These are phyloP conservation scores for Cyclotella cryptica DNA, from an alignment of 108 stramenopile genomes.

Conservation along the genomic window DNA sequence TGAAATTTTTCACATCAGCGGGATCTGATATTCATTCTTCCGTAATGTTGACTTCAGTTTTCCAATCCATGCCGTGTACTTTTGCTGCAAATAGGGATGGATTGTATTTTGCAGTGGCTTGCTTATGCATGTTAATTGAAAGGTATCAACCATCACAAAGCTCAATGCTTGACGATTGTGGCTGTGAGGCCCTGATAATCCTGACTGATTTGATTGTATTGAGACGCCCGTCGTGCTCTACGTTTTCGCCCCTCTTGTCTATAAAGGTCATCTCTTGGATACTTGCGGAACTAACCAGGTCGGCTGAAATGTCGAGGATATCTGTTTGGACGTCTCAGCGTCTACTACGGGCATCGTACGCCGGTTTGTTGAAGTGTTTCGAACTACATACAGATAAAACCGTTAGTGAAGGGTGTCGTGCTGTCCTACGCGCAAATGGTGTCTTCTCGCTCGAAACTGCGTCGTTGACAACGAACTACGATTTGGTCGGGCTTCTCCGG, in stretches of 20 bases:
- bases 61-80: constrained; percentile 30
- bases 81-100: constrained; percentile 30
- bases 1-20: neutral
- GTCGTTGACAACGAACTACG: neutral
- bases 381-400: constrained; percentile 5
- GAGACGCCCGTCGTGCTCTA: constrained; percentile 4
- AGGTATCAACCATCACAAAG: constrained; percentile 22
- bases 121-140: constrained; percentile 37
- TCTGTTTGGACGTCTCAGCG: constrained; percentile 31
- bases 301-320: constrained; percentile 10
- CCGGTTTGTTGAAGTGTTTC: constrained; percentile 21
- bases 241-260: neutral
- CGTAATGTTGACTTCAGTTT: constrained; percentile 7
- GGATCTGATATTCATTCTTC: constrained; percentile 9
- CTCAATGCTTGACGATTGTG: constrained; percentile 41
- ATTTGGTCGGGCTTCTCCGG: constrained; percentile 2
- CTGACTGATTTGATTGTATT: constrained; percentile 32
- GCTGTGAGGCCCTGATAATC: constrained; percentile 23
- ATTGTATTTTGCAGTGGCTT: constrained; percentile 35
- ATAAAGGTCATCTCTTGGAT: constrained; percentile 24
- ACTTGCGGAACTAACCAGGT: constrained; percentile 15
- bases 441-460: neutral
- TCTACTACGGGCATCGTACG: constrained; percentile 27
- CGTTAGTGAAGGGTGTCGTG: neutral
- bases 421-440: neutral